Conservation (phyloP, 1,284 basidiomycete species). For the Pterulicium gracile region DNA sequence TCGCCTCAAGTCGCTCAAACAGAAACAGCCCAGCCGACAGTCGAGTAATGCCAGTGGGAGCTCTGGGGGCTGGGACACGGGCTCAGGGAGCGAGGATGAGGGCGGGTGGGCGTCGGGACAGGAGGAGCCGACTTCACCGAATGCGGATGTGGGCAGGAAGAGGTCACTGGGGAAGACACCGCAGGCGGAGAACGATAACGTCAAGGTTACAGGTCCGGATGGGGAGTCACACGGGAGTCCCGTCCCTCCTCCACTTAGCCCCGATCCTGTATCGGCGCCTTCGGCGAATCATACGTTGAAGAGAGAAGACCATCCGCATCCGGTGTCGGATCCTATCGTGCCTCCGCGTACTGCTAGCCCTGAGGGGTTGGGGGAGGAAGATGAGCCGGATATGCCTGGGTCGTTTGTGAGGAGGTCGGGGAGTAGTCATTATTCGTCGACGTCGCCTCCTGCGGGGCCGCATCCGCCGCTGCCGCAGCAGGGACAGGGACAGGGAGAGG, state of each 20-base stretch:
- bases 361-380: background rate
- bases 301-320: background rate
- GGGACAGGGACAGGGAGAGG: background rate
- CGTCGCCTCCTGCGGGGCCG: background rate
- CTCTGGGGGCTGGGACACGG: slow-evolving; percentile 11
- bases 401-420: slow-evolving; percentile 3
- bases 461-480: background rate
- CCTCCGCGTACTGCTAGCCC: background rate
- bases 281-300: background rate
- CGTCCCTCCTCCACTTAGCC: background rate
- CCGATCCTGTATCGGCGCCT: background rate
- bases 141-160: slow-evolving; percentile 7
- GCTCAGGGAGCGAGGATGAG: slow-evolving; percentile 1
- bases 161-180: background rate
- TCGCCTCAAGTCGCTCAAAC: slow-evolving; percentile 34
- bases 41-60: slow-evolving; percentile 17
- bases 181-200: slow-evolving; percentile 12
- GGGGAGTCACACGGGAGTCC: background rate
- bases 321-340: background rate
- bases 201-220: slow-evolving; percentile 5
- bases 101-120: background rate
- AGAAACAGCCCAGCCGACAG: slow-evolving; percentile 15
- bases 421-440: background rate
- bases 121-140: background rate
- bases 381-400: slow-evolving; percentile 7